Base-by-base conservation (phyloP, 1,284 basidiomycete species). In the Rugosomyces carneus region DNA sequence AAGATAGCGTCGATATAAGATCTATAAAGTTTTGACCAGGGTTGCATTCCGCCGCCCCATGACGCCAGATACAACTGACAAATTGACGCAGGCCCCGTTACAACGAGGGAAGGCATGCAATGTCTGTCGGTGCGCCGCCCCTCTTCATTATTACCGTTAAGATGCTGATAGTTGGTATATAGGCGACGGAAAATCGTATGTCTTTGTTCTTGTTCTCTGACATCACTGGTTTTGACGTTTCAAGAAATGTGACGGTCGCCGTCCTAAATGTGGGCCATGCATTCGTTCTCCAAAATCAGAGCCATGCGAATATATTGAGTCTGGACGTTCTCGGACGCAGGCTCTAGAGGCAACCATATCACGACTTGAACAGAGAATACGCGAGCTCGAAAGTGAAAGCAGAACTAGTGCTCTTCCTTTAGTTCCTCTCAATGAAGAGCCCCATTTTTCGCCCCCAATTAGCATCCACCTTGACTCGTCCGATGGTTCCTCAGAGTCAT, bases 231-330 rank as follows among this genome's bases (percentile, higher is more conserved):
- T 18, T 39, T 49, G 15, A 45, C 43, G 19, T 45, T 19, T 48
- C 11, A 31, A 72, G 70, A 70, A 68, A 66, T 72, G 70, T 52
- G 70, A 72, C 42, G 70, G 68, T 18, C 52, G 51, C 4, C 69
- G 67, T 45, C 70, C 70, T 18, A 59, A 64, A 31, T 72, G 70
- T 53, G 69, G 68, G 11, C 68, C 67, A 16, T 72, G 70, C 54
- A 51, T 48, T 13, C 54, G 55, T 23, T 64, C 67, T 41, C 65
- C 67, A 31, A 68, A 67, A 50, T 64, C 67, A 29, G 69, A 71
- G 53, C 65, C 64, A 16, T 72, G 70, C 57, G 70, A 71, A 53
- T 72, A 71, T 53, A 59, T 65, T 31, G 68, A 71, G 53, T 65
- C 64, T 19, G 66, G 64, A 35, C 60, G 69, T 42, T 70, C 70